Base-by-base conservation (phyloP, 148 eudicot species). In the Heliamphora exappendiculata region DNA sequence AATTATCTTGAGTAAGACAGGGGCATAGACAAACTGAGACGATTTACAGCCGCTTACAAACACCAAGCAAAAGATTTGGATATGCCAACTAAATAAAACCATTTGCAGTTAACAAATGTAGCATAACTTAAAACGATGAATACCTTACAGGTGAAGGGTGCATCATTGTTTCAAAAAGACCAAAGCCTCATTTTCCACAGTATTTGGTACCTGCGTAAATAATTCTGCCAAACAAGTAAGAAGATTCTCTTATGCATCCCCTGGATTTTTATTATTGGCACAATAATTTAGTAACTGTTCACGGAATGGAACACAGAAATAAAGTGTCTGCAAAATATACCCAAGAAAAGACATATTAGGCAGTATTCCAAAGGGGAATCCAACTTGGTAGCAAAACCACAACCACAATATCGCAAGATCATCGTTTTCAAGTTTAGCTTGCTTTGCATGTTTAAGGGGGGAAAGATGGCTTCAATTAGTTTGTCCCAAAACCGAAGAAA, bases 301-400 rank as follows among this genome's bases (percentile, higher is more conserved):
- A 37, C 97, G 97, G 79, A 95, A 95, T 50, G 97, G 98, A 37
- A 91, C 94, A 86, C 98, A 95, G 80, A 92, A 95, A 68, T 95
- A 95, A 16, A 95, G 85, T 36, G 97, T 96, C 98, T 95, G 90
- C 64, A 63, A 81, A 55, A 72, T 55, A 79, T 47, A 50, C 42
- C 36, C 4, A 78, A 72, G 82, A 58, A 70, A 66, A n/a, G 39
- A 66, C 58, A 28, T 31, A 49, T 74, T 33, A 74, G 63, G 29
- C 31, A 74, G 62, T 37, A 41, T 20, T 36, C 28, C 8, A 37
- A 65, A 57, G 31, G 55, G 55, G 11, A 50, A 36, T 59, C 76
- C 28, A 7, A 34, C 72, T 63, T 65, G 55, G 14, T 42, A 71
- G 70, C 67, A 63, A 62, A 63, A 72, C 50, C 69, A 47, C 22